Evolutionary conservation across 1,284 basidiomycete genomes (phyloP).

Genomic region (Boletus smithii): DNA sequence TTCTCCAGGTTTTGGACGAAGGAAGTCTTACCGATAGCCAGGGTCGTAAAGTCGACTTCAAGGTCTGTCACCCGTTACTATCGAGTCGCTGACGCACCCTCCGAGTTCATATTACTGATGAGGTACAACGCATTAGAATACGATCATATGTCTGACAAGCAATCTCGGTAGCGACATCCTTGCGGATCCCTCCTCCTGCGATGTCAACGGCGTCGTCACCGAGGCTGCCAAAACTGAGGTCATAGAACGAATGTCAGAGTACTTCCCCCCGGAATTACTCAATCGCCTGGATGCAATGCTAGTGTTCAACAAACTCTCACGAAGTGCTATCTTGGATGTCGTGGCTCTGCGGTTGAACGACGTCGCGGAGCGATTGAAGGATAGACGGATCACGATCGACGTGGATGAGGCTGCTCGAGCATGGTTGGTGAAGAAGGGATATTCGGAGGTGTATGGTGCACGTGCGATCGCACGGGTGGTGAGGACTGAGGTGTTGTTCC

Average conservation of each 20-base stretch:
- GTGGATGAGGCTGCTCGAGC: conserved; percentile 61
- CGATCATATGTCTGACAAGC: conserved; percentile 41
- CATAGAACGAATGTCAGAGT: conserved; percentile 69
- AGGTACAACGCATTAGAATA: conserved; percentile 26
- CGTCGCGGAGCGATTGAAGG: conserved; percentile 62
- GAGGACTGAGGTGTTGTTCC: conserved; percentile 73
- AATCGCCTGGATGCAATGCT: conserved; percentile 86
- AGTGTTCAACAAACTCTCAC: conserved; percentile 88
- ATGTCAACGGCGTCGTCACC: conserved; percentile 66
- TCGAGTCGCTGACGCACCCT: not conserved
- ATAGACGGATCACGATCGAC: conserved; percentile 69
- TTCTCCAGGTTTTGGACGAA: conserved; percentile 92
- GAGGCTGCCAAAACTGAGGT: conserved; percentile 64
- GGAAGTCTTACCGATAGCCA: conserved; percentile 86
- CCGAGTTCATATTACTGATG: conserved; percentile 2
- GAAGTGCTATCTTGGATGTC: conserved; percentile 69
- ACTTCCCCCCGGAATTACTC: conserved; percentile 88
- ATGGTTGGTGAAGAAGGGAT: conserved; percentile 81
- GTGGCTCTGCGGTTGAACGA: conserved; percentile 76
- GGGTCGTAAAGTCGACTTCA: conserved; percentile 77
- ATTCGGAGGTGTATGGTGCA: conserved; percentile 85
- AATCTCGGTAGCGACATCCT: conserved; percentile 71
- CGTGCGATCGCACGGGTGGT: conserved; percentile 82
- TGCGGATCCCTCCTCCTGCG: conserved; percentile 63
- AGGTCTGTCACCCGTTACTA: conserved; percentile 43